These are phyloP conservation scores for Rauvolfia tetraphylla DNA, from an alignment of 257 asterid genomes.

Conservation along the genomic window DNA sequence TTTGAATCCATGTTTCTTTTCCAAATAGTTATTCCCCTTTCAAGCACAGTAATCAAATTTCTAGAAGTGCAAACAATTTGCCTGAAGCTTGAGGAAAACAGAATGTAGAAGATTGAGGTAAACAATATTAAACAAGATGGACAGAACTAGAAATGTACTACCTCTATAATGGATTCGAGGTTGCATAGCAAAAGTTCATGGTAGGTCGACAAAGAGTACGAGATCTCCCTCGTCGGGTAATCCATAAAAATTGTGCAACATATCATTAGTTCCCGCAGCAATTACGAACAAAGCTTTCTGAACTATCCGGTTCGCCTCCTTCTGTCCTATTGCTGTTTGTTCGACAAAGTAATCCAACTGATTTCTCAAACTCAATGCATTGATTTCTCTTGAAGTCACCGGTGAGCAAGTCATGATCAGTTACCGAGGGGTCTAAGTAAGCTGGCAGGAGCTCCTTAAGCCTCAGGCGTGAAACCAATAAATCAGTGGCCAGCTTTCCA, in stretches of 20 bases:
- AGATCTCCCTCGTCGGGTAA: constrained; percentile 10
- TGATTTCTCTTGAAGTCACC: constrained; percentile 26
- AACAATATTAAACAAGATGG: too few species aligned
- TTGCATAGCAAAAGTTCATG: constrained; percentile 12
- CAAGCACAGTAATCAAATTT: too few species aligned
- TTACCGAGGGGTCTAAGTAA: constrained; percentile 23
- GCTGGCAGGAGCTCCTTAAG: constrained; percentile 31
- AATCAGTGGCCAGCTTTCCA: constrained; percentile 31
- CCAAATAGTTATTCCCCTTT: background rate
- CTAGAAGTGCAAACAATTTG: too few species aligned
- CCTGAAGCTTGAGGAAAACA: too few species aligned
- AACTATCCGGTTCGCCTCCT: constrained; percentile 16
- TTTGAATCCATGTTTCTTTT: too few species aligned
- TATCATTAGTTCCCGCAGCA: background rate
- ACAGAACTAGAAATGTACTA: too few species aligned
- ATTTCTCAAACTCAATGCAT: constrained; percentile 7
- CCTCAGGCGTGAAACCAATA: constrained; percentile 17
- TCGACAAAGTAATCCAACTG: constrained; percentile 33
- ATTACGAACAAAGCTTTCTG: constrained; percentile 26
- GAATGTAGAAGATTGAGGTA: too few species aligned
- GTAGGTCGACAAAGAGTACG: background rate
- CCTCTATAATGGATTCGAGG: background rate
- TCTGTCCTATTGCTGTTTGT: constrained; percentile 10
- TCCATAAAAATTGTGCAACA: constrained; percentile 21
- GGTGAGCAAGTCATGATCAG: constrained; percentile 27